Conservation (phyloP, 805 yeast species). For the Torulaspora quercuum region DNA sequence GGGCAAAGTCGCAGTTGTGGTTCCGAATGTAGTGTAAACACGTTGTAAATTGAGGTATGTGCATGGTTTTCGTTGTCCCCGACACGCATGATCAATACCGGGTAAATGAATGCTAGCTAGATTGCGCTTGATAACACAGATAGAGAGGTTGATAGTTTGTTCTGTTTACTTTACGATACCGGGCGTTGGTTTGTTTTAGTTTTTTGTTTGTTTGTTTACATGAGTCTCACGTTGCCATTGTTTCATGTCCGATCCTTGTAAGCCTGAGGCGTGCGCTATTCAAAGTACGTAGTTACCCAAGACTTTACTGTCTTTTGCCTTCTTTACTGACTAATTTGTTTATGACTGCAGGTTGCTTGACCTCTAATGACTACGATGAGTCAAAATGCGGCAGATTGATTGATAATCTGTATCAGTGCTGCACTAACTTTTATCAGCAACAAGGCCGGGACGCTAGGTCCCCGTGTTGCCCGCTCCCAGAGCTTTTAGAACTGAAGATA, state of each 20-base stretch:
- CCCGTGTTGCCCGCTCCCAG: constrained; percentile 76
- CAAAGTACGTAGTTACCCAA: constrained; percentile 48
- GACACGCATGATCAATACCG: too few relatives aligned
- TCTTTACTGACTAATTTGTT: neutral
- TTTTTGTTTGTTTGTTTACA: too few relatives aligned
- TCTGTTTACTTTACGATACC: too few relatives aligned
- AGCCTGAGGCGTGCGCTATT: constrained; percentile 76
- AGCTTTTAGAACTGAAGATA: constrained; percentile 57
- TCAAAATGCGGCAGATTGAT: constrained; percentile 66
- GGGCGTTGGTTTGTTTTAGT: too few relatives aligned
- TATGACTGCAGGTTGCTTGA: constrained; percentile 53
- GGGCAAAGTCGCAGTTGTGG: too few relatives aligned
- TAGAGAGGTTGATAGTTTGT: too few relatives aligned
- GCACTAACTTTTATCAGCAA: constrained; percentile 58
- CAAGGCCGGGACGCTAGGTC: constrained; percentile 59
- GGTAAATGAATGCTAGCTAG: too few relatives aligned
- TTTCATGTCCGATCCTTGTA: constrained; percentile 50
- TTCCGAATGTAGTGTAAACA: too few relatives aligned
- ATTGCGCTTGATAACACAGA: too few relatives aligned
- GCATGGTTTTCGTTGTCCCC: too few relatives aligned
- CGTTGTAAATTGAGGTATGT: too few relatives aligned
- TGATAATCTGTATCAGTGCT: constrained; percentile 71
- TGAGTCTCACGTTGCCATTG: too few relatives aligned
- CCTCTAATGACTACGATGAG: constrained; percentile 62
- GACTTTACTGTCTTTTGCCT: neutral